Evolutionary conservation across 2,329 filamentous ascomycete genomes (phyloP).

Genomic region (Aspergillus calidoustus): DNA sequence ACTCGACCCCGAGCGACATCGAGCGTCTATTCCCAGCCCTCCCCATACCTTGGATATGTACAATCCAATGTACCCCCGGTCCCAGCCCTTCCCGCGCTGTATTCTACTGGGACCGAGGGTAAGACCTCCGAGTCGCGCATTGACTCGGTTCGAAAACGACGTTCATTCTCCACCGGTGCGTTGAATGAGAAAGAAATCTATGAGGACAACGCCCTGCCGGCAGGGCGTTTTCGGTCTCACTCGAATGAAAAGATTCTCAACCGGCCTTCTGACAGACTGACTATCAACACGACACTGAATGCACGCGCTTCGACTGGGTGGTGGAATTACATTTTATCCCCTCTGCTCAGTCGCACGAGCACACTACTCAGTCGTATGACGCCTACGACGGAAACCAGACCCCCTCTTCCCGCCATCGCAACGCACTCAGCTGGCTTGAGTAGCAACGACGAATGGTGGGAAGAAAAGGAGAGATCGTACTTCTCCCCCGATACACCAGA

Average conservation of each 20-base stretch:
- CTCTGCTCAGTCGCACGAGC: constrained; percentile 45
- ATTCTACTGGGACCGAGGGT: constrained; percentile 26
- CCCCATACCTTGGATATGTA: constrained; percentile 32
- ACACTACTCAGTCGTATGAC: constrained; percentile 38
- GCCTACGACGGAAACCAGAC: constrained; percentile 27
- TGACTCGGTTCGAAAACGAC: constrained; percentile 30
- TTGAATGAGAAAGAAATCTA: constrained; percentile 42
- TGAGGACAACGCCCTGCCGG: constrained; percentile 1
- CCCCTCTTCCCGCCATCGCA: constrained; percentile 33
- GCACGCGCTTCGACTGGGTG: constrained; percentile 53
- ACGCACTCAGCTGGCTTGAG: constrained; percentile 23
- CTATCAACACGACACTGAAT: constrained; percentile 41
- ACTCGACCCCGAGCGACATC: constrained; percentile 42
- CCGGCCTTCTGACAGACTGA: constrained; percentile 36
- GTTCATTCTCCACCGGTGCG: constrained; percentile 41
- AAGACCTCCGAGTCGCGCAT: constrained; percentile 18
- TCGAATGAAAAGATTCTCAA: constrained; percentile 35
- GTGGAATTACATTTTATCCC: constrained; percentile 55
- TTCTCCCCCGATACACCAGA: constrained; percentile 39
- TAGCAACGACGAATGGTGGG: constrained; percentile 32
- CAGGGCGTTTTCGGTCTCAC: constrained; percentile 26
- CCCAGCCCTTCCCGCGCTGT: constrained; percentile 44
- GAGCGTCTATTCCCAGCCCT: constrained; percentile 51
- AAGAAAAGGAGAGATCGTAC: constrained; percentile 30
- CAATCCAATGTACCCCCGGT: constrained; percentile 44